Base-by-base conservation (phyloP, 768 basidiomycete species). In the Tulasnella sp. region DNA sequence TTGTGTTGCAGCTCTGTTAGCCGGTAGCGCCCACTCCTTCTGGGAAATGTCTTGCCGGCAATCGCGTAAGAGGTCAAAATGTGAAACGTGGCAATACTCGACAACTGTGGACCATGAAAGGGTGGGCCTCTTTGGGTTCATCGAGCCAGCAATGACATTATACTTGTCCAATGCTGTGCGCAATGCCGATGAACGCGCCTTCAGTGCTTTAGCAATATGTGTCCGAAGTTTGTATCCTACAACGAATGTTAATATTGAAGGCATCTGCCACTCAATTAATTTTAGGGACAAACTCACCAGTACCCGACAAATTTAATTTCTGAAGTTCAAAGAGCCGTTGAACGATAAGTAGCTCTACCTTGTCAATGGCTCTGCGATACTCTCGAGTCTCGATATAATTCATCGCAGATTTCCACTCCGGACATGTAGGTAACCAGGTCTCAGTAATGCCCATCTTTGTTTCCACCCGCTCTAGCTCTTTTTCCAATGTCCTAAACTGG, bases 1-100 rank as follows among this genome's bases (percentile, higher is more conserved):
- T 12, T 12, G 12, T 12, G 19, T 35, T 12, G 34, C 34, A 10
- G 12, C 19, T 35, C n/a, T n/a, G n/a, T n/a, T n/a, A n/a, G n/a
- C n/a, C n/a, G n/a, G n/a, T n/a, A n/a, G n/a, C n/a, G n/a, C n/a
- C 66, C 67, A 68, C 2, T 52, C 58, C 43, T 57, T 59, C 2
- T 58, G 28, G 4, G 24, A 48, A 16, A 67, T 49, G 19, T 66
- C 61, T 15, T 57, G 25, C 4, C 58, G 52, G 0, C 61, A 58
- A 37, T 65, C 58, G 6, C 52, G 53, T 2, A 68, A 59, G 8
- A 68, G 56, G 15, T 56, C 44, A 44, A 68, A 64, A 34, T 68
- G 59, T 8, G 61, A 60, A 0, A 68, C 42, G 32, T 63, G 65
- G 3, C 31, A 35, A n/a, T 43, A 59, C 15, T 64, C 57, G 0